These are phyloP conservation scores for Cercophora newfieldiana DNA, from an alignment of 495 filamentous ascomycete species.

Conservation along the genomic window DNA sequence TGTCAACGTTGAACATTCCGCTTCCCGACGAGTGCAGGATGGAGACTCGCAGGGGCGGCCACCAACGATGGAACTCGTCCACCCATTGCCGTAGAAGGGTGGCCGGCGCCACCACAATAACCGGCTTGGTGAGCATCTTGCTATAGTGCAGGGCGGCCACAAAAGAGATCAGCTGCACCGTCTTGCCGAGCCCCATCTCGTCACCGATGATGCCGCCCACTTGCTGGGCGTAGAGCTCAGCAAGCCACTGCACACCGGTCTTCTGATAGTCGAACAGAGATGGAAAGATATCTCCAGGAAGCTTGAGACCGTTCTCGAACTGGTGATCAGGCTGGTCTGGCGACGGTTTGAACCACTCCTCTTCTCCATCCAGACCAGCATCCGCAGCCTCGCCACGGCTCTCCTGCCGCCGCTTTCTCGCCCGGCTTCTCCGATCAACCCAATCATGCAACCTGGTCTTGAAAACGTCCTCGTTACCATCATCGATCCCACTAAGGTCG, in stretches of 20 bases:
- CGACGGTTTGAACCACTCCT: constrained; percentile 86
- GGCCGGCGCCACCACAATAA: constrained; percentile 87
- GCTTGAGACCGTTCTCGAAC: constrained; percentile 70
- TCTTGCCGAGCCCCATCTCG: constrained; percentile 98
- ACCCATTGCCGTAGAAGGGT: constrained; percentile 97
- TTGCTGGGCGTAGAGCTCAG: constrained; percentile 82
- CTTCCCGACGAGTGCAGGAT: constrained; percentile 94
- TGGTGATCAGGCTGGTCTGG: constrained; percentile 72
- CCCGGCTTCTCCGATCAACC: constrained; percentile 66
- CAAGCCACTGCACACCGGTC: constrained; percentile 94
- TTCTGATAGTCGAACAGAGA: constrained; percentile 94
- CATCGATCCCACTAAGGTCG: constrained; percentile 78
- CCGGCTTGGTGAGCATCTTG: constrained; percentile 75
- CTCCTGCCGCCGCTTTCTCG: constrained; percentile 53
- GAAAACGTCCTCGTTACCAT: constrained; percentile 86
- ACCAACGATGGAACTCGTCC: constrained; percentile 97
- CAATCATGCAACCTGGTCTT: constrained; percentile 74
- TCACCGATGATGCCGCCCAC: constrained; percentile 95
- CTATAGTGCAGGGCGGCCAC: constrained; percentile 89
- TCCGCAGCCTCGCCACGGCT: constrained; percentile 34
- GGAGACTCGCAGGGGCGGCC: constrained; percentile 90
- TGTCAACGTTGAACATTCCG: constrained; percentile 82
- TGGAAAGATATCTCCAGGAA: constrained; percentile 90
- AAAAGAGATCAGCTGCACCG: constrained; percentile 88
- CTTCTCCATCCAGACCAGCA: constrained; percentile 38